Percentiles rank a stretch among this genome's conserved stretches.
Conservation (phyloP, 164 flowering plant genomes). For the Chloranthus sessilifolius region DNA sequence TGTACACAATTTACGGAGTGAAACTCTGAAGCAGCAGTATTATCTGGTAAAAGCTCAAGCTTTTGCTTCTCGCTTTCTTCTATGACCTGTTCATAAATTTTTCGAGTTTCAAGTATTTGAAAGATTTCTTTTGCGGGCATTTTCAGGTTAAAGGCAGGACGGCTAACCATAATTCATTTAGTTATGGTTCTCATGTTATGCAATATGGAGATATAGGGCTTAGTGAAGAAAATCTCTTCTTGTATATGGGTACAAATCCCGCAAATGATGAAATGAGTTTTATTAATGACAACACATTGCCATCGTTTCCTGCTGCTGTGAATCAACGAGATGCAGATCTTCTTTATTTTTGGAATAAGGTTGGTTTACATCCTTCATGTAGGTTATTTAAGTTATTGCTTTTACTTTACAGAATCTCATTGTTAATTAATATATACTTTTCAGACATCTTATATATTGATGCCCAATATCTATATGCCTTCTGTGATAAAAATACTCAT, state of each 20-base stretch:
- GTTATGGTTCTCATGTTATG: conserved; percentile 82
- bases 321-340: conserved; percentile 91
- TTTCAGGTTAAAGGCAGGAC: conserved; percentile 77
- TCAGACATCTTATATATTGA: too few species aligned
- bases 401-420: too few species aligned
- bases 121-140: not conserved
- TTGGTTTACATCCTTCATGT: conserved; percentile 19
- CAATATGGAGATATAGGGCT: conserved; percentile 66
- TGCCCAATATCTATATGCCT: too few species aligned
- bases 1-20: conserved; percentile 63
- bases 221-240: conserved; percentile 39
- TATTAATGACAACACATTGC: conserved; percentile 46
- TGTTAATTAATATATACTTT: too few species aligned
- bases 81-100: not conserved
- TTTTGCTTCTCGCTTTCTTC: not conserved
- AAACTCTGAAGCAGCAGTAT: conserved; percentile 84
- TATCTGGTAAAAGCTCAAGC: conserved; percentile 47
- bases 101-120: not conserved
- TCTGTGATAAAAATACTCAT: too few species aligned
- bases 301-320: conserved; percentile 33
- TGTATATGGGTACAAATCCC: conserved; percentile 75
- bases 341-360: conserved; percentile 81
- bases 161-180: conserved; percentile 25
- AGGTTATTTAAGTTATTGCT: too few species aligned
- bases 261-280: conserved; percentile 61